phyloP scores from a whole-genome alignment of 129 eudicot genomes.

The Flaveria sonorensis region DNA sequence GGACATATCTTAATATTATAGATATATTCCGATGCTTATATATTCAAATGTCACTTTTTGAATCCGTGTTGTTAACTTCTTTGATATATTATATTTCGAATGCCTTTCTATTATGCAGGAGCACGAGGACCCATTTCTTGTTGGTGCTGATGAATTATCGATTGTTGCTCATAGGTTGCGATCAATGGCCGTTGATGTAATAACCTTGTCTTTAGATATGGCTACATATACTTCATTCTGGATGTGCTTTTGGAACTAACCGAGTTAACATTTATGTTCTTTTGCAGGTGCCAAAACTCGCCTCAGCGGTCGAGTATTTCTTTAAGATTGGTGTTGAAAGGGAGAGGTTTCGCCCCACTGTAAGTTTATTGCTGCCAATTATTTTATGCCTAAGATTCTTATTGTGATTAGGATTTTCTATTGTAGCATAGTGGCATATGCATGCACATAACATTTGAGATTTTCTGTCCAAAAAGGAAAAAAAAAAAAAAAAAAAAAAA shows the following conservation, averaged over 20 bases:
- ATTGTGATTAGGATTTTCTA: neutral
- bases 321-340: slow-evolving; percentile 88
- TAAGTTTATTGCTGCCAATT: slow-evolving; percentile 31
- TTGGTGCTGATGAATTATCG: slow-evolving; percentile 84
- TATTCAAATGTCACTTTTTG: too few relatives aligned
- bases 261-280: neutral
- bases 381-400: slow-evolving; percentile 6
- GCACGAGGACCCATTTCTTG: slow-evolving; percentile 77
- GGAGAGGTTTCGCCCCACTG: slow-evolving; percentile 89
- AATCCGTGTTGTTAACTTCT: too few relatives aligned
- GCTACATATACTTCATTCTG: slow-evolving; percentile 1
- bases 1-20: too few relatives aligned
- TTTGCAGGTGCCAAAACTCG: slow-evolving; percentile 88
- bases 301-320: slow-evolving; percentile 90
- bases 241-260: neutral
- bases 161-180: slow-evolving; percentile 67
- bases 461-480: too few relatives aligned
- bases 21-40: too few relatives aligned
- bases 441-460: too few relatives aligned
- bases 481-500: too few relatives aligned
- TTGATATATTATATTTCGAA: too few relatives aligned
- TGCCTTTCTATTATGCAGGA: slow-evolving; percentile 42
- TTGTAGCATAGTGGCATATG: too few relatives aligned
- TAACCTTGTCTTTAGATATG: neutral
- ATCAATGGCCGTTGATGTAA: slow-evolving; percentile 55